These are phyloP conservation scores for Sarocladiaceae sp. DNA, from an alignment of 2,329 filamentous ascomycete species.

Conservation along the genomic window DNA sequence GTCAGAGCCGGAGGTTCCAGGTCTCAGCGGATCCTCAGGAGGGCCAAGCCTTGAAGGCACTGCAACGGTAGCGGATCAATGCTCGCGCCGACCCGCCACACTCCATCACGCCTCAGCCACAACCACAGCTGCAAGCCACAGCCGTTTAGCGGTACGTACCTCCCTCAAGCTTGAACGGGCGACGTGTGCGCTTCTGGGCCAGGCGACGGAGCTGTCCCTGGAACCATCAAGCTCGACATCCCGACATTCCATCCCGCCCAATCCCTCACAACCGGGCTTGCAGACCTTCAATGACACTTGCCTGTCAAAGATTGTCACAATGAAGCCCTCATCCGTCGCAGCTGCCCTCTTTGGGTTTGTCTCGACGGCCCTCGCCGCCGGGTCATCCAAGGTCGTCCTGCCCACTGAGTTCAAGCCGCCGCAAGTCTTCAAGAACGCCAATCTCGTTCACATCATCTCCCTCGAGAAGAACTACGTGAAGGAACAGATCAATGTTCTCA, in stretches of 20 bases:
- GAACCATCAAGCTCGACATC: constrained; percentile 13
- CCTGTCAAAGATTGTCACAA: constrained; percentile 22
- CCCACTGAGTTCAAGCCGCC: constrained; percentile 72
- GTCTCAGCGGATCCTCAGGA: too few species aligned
- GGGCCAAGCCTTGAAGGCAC: too few species aligned
- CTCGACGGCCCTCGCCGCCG: constrained; percentile 36
- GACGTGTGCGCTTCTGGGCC: constrained; percentile 29
- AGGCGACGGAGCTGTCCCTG: constrained; percentile 14
- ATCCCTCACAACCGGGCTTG: constrained; percentile 8
- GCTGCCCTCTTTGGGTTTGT: constrained; percentile 55
- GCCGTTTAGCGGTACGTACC: constrained; percentile 5
- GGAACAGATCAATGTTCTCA: constrained; percentile 87
- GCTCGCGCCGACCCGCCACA: too few species aligned
- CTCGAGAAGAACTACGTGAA: constrained; percentile 88
- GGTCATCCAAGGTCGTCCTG: constrained; percentile 51
- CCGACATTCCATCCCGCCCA: constrained; percentile 12
- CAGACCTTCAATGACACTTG: constrained; percentile 28
- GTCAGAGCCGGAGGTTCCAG: neutral
- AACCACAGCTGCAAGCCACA: constrained; percentile 16
- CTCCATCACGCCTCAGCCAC: neutral
- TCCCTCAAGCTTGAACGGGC: constrained; percentile 19
- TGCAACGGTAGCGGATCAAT: too few species aligned
- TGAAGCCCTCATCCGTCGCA: constrained; percentile 42
- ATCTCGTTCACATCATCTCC: constrained; percentile 84
- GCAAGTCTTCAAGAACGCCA: constrained; percentile 88